A percentile compares a stretch with the other conserved stretches of the same genome.
phyloP scores from a whole-genome alignment of 2,329 filamentous ascomycete species.

The Ascochyta rabiei region DNA sequence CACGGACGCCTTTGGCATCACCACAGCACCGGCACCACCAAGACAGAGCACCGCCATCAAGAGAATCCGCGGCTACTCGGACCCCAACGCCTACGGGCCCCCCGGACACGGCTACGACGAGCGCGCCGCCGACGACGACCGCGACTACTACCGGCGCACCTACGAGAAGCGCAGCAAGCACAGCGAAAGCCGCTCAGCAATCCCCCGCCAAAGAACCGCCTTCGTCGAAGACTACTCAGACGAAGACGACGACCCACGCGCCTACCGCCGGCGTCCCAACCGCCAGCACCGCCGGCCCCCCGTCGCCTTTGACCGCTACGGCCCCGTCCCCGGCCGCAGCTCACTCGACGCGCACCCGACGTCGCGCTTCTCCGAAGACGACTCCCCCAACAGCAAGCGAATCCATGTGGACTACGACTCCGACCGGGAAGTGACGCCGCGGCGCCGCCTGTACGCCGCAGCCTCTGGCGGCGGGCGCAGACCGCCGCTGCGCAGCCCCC shows the following conservation, averaged over 20 bases:
- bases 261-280: slow-evolving; percentile 32
- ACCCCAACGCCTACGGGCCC: slow-evolving; percentile 18
- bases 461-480: slow-evolving; percentile 17
- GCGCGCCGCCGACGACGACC: slow-evolving; percentile 15
- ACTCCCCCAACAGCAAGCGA: slow-evolving; percentile 27
- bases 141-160: slow-evolving; percentile 17
- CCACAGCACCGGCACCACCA: slow-evolving; percentile 7
- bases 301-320: slow-evolving; percentile 29
- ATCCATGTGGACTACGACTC: slow-evolving; percentile 33
- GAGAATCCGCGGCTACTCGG: slow-evolving; percentile 20
- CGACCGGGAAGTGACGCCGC: slow-evolving; percentile 25
- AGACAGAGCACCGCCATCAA: slow-evolving; percentile 12
- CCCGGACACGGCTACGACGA: slow-evolving; percentile 5
- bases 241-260: slow-evolving; percentile 31
- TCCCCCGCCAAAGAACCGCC: slow-evolving; percentile 14
- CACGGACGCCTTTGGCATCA: slow-evolving; percentile 10
- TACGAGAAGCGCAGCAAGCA: slow-evolving; percentile 15
- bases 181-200: slow-evolving; percentile 7
- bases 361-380: slow-evolving; percentile 20
- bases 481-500: slow-evolving; percentile 31
- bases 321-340: slow-evolving; percentile 18
- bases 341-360: slow-evolving; percentile 24
- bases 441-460: slow-evolving; percentile 15
- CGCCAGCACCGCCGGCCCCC: slow-evolving; percentile 34
- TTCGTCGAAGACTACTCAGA: slow-evolving; percentile 40